phyloP scores from a whole-genome alignment of 1,284 basidiomycete genomes.

The Irpex lacteus region DNA sequence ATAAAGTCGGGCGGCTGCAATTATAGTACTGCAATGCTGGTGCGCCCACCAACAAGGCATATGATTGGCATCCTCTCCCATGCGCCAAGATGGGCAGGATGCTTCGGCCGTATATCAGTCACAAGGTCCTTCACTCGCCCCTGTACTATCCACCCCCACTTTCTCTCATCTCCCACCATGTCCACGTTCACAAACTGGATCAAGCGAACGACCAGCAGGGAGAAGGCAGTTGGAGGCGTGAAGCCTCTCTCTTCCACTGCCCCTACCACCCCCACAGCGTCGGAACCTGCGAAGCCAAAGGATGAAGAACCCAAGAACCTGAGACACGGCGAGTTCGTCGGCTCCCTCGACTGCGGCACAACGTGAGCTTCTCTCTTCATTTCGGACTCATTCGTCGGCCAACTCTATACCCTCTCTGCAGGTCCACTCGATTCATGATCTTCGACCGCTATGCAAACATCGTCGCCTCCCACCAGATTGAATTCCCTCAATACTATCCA shows the following conservation, averaged over 20 bases:
- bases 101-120: slow-evolving; percentile 12
- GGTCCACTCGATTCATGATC: slow-evolving; percentile 92
- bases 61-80: slow-evolving; percentile 13
- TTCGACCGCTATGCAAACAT: slow-evolving; percentile 91
- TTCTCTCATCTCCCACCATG: neutral
- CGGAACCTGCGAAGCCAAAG: neutral
- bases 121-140: slow-evolving; percentile 3
- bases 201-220: slow-evolving; percentile 4
- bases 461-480: slow-evolving; percentile 83
- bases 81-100: slow-evolving; percentile 3
- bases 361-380: slow-evolving; percentile 59
- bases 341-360: slow-evolving; percentile 89
- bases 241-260: neutral
- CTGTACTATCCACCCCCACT: slow-evolving; percentile 2
- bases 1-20: neutral
- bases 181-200: slow-evolving; percentile 7
- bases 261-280: neutral
- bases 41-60: neutral
- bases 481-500: slow-evolving; percentile 91
- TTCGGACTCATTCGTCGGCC: neutral
- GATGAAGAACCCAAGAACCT: slow-evolving; percentile 6
- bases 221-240: neutral
- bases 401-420: slow-evolving; percentile 30
- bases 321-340: slow-evolving; percentile 67
- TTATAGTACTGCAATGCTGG: neutral